A percentile compares a stretch with the other conserved stretches of the same genome.
Evolutionary conservation across 257 asterid species (phyloP).

Genomic region (Solanum bukasovii): DNA sequence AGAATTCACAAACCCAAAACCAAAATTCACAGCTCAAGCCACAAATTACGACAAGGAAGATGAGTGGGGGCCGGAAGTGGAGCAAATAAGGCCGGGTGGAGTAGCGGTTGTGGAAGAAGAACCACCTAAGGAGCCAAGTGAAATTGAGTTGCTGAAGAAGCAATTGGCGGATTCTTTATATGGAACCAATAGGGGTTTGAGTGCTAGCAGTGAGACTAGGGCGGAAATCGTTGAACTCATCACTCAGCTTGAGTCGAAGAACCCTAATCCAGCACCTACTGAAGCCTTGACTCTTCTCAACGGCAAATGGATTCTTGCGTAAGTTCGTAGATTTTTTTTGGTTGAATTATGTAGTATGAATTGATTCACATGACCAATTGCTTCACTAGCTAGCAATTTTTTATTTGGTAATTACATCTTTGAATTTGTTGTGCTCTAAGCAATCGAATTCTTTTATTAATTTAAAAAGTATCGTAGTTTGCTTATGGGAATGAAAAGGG

Average conservation of each 20-base stretch:
- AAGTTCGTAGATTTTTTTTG: conserved; percentile 5
- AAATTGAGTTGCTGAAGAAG: conserved; percentile 49
- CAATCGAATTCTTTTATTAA: neutral
- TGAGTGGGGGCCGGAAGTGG: neutral
- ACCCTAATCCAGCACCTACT: conserved; percentile 83
- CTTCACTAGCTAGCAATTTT: neutral
- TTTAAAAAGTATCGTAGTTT: neutral
- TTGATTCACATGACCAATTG: neutral
- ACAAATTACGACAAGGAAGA: conserved; percentile 1
- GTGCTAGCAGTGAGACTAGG: conserved; percentile 68
- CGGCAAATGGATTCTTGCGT: conserved; percentile 95
- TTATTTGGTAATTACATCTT: neutral
- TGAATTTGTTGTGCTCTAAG: neutral
- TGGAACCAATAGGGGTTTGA: conserved; percentile 75
- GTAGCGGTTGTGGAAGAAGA: conserved; percentile 37
- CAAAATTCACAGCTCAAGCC: conserved; percentile 17
- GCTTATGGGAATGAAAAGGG: neutral
- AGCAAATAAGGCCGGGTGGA: conserved; percentile 24
- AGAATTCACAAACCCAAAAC: neutral
- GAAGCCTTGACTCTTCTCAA: conserved; percentile 75
- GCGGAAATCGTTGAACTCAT: conserved; percentile 88
- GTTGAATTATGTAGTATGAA: neutral
- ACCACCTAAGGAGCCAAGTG: conserved; percentile 25
- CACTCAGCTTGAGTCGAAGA: conserved; percentile 64
- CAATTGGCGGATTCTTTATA: conserved; percentile 55